A percentile compares a stretch with the other conserved stretches of the same genome.
Conservation (phyloP, 208 protist genomes). For the Wallacemonas sp. region DNA sequence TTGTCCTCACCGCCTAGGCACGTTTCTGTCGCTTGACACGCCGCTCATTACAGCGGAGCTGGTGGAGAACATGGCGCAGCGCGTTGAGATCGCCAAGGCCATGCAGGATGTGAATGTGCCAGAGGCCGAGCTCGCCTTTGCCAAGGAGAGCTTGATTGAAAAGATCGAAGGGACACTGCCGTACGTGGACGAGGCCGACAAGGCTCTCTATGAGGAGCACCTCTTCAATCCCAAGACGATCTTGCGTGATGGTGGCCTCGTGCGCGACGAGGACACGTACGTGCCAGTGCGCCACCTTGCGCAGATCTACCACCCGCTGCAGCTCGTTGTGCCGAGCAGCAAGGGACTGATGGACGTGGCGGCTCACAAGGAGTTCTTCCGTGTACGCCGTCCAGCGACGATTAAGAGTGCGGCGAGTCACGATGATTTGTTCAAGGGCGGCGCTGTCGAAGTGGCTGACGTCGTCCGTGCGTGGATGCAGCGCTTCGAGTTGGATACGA, state of each 20-base stretch:
- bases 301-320: conserved; percentile 73
- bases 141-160: conserved; percentile 30
- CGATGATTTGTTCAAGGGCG: conserved; percentile 53
- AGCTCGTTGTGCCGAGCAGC: conserved; percentile 66
- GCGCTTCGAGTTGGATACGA: conserved; percentile 79
- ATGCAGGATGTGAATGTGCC: conserved; percentile 82
- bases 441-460: conserved; percentile 60
- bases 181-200: conserved; percentile 53
- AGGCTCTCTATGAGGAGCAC: conserved; percentile 45
- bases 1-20: conserved; percentile 74
- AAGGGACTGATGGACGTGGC: conserved; percentile 49
- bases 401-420: conserved; percentile 66
- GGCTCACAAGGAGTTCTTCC: conserved; percentile 80
- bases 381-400: conserved; percentile 51
- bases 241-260: conserved; percentile 43
- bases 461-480: conserved; percentile 70
- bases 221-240: conserved; percentile 44
- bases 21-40: conserved; percentile 70
- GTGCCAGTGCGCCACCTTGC: conserved; percentile 54
- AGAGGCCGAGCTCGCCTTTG: conserved; percentile 53
- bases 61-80: conserved; percentile 51
- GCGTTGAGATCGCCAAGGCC: conserved; percentile 66
- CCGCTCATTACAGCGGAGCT: conserved; percentile 67
- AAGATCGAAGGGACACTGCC: conserved; percentile 24
- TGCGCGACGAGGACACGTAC: conserved; percentile 62